Percentiles rank a stretch among this genome's conserved stretches.
phyloP scores from a whole-genome alignment of 208 protist genomes.

The Tritrichomonas foetus region DNA sequence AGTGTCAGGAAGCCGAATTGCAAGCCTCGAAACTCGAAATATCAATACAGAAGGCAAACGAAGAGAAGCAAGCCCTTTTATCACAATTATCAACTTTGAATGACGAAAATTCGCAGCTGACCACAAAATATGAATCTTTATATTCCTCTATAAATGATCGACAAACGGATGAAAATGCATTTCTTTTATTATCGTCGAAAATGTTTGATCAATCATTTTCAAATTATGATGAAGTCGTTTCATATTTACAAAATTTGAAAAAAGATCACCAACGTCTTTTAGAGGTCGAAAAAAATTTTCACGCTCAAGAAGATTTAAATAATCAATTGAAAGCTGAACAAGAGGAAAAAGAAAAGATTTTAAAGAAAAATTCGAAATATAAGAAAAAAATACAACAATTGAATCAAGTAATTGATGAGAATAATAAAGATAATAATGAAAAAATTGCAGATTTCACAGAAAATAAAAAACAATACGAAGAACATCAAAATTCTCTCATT shows the following conservation, averaged over 20 bases:
- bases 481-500: not conserved
- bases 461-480: not conserved
- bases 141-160: not conserved
- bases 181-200: not conserved
- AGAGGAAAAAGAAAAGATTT: not conserved
- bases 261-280: no score
- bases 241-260: not conserved
- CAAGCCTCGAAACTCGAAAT: not conserved
- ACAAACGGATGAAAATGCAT: not conserved
- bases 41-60: not conserved
- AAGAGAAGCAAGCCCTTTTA: not conserved
- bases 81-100: not conserved
- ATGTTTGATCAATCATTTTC: not conserved
- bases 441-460: not conserved
- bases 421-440: not conserved
- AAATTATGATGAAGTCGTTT: not conserved
- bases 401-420: not conserved
- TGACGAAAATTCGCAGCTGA: not conserved
- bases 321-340: not conserved
- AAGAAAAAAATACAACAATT: not conserved
- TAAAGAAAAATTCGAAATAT: not conserved
- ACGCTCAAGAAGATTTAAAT: not conserved
- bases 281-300: no score
- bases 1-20: not conserved
- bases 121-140: not conserved